A percentile compares a stretch with the other conserved stretches of the same genome.
These are phyloP conservation scores for Phylloporus sp. DNA, from an alignment of 768 basidiomycete genomes.

Conservation along the genomic window DNA sequence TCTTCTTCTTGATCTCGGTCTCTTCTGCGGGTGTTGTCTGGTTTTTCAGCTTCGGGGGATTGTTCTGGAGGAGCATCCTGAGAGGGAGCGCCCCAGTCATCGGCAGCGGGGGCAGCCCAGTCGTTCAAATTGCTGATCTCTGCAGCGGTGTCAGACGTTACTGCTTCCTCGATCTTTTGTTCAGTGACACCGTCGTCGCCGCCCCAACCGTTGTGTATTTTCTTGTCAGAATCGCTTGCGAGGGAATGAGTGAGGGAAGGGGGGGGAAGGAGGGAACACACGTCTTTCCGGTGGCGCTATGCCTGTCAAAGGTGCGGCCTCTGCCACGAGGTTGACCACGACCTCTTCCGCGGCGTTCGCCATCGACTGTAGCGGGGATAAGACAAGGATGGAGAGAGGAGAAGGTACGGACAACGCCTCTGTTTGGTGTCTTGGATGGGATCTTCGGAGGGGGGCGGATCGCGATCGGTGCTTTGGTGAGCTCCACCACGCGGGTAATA, in stretches of 20 bases:
- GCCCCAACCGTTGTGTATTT: constrained; percentile 92
- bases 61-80: constrained; percentile 27
- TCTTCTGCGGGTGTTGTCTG: constrained; percentile 37
- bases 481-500: constrained; percentile 67
- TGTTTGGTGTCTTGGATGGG: constrained; percentile 31
- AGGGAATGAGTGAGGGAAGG: constrained; percentile 9
- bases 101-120: constrained; percentile 34
- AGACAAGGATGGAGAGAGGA: background rate
- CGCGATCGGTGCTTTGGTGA: constrained; percentile 35
- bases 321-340: constrained; percentile 49
- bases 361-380: constrained; percentile 32
- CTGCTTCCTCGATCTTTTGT: constrained; percentile 74
- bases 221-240: constrained; percentile 90
- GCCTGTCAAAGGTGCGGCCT: constrained; percentile 78
- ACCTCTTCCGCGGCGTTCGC: constrained; percentile 43
- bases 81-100: constrained; percentile 36
- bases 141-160: constrained; percentile 59
- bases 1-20: constrained; percentile 76
- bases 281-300: constrained; percentile 83
- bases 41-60: constrained; percentile 35
- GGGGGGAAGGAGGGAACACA: constrained; percentile 33
- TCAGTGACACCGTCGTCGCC: constrained; percentile 84
- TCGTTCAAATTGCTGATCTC: constrained; percentile 37
- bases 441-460: constrained; percentile 37
- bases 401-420: constrained; percentile 27